Base-by-base conservation (phyloP, 495 filamentous ascomycete species). In the Aspergillus sclerotiicarbonarius region DNA sequence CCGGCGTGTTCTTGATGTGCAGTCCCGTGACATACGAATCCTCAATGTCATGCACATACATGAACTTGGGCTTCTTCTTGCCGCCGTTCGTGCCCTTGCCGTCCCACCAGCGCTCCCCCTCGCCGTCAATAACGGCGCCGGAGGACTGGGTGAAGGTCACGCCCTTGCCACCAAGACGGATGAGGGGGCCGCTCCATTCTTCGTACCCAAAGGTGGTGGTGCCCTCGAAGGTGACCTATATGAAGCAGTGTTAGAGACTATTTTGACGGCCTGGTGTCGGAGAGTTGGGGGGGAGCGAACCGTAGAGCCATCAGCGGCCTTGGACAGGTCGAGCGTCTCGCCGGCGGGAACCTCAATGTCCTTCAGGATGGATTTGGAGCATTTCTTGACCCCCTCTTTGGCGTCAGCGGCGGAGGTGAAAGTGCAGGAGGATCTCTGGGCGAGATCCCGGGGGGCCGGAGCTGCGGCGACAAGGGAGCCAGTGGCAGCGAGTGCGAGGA, bases 1-100 rank as follows among this genome's bases (percentile, higher is more conserved):
- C 83, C 0, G 86, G 87, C 5, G 82, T 80, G 63, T 89, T 87
- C 63, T 76, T 52, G 54, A 83, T 74, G 16, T 77, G 66, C 18
- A 83, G 62, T 35, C 69, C 65, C 12, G 55, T 68, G 69, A 83
- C 80, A 19, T 65, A 68, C 0, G 78, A 81, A 0, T 45, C 43
- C 37, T 44, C 69, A 16, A 82, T 59, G 18, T 64, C 54, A 58
- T 80, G 76, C 2, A 76, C 78, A 41, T 72, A 69, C 67, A 81
- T 79, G 62, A 81, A 80, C 65, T 79, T 77, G 20, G 76, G 76
- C 69, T 80, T 81, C 19, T 67, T 80, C 67, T 76, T 78, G 55
- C 77, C 79, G 16, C 79, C 76, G 58, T 78, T 79, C 41, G 63
- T 60, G 15, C 78, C 78, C 59, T 76, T 49, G 31, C 71, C 64